A percentile compares a stretch with the other conserved stretches of the same genome.
These are phyloP conservation scores for Pichia sp. DNA, from an alignment of 1,139 yeast species.

Conservation along the genomic window DNA sequence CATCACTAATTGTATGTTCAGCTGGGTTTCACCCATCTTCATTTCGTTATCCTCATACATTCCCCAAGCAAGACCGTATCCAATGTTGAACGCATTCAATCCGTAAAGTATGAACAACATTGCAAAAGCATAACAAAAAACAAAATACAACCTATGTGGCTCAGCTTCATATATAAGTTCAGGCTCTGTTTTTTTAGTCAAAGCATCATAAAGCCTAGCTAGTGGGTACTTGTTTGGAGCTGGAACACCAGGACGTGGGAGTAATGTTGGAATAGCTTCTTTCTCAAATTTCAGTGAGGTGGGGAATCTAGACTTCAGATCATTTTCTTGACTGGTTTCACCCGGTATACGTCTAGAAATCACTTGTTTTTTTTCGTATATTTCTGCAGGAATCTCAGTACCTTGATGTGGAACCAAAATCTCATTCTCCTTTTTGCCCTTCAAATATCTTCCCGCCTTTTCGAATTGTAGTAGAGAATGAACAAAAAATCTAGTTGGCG, in stretches of 20 bases:
- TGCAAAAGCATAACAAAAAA: slow-evolving; percentile 66
- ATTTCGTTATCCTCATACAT: slow-evolving; percentile 58
- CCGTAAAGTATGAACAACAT: slow-evolving; percentile 67
- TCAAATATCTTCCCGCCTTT: not conserved
- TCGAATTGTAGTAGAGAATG: not conserved
- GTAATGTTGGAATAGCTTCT: slow-evolving; percentile 62
- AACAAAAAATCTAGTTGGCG: slow-evolving; percentile 1
- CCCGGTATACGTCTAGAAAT: slow-evolving; percentile 50
- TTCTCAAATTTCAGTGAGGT: slow-evolving; percentile 58
- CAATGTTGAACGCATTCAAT: slow-evolving; percentile 56
- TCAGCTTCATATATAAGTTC: slow-evolving; percentile 81
- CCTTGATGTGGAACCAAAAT: slow-evolving; percentile 11
- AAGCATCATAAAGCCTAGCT: slow-evolving; percentile 59
- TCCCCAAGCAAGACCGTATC: slow-evolving; percentile 48
- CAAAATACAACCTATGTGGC: slow-evolving; percentile 72
- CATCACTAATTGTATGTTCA: slow-evolving; percentile 24
- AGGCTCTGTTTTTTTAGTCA: slow-evolving; percentile 55
- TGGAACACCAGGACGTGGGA: slow-evolving; percentile 75
- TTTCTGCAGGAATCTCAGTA: slow-evolving; percentile 23
- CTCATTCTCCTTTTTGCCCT: not conserved
- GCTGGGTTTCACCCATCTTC: slow-evolving; percentile 34
- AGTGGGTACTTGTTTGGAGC: slow-evolving; percentile 58
- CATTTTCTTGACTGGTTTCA: slow-evolving; percentile 49
- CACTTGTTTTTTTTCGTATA: slow-evolving; percentile 26
- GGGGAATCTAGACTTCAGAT: slow-evolving; percentile 50